These are phyloP conservation scores for Fusarium euwallaceae DNA, from an alignment of 2,329 filamentous ascomycete genomes.

Conservation along the genomic window DNA sequence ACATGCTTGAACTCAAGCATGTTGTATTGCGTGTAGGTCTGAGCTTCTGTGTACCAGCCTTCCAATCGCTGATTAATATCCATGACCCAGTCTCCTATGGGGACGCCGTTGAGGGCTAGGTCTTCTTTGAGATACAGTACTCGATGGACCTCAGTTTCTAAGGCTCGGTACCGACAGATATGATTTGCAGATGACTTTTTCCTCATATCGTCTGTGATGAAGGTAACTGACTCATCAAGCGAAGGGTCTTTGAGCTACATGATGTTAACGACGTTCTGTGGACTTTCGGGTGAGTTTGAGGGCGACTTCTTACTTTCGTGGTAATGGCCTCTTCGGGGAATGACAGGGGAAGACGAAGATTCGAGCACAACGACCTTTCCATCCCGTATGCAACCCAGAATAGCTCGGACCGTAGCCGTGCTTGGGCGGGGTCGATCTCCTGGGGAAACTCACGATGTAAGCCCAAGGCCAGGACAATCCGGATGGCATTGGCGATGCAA, in stretches of 20 bases:
- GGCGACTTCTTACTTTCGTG: not conserved
- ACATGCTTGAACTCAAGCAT: not conserved
- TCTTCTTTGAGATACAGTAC: not conserved
- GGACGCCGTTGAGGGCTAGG: not conserved
- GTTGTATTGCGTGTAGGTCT: not conserved
- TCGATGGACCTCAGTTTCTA: not conserved
- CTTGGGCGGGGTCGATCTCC: not conserved
- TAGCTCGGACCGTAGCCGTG: not conserved
- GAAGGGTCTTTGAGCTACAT: not conserved
- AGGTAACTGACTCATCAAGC: not conserved
- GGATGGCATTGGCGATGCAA: not conserved
- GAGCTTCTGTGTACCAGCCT: not conserved
- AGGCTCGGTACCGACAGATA: not conserved
- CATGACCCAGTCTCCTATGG: not conserved
- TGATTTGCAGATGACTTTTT: not conserved
- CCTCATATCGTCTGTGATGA: not conserved
- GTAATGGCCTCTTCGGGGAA: not conserved
- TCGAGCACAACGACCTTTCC: not conserved
- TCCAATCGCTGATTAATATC: not conserved
- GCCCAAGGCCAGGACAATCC: not conserved
- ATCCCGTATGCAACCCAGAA: not conserved
- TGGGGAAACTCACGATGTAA: not conserved
- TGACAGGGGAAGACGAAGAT: not conserved
- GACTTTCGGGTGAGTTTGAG: not conserved
- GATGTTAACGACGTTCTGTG: not conserved